Evolutionary conservation across 768 basidiomycete species (phyloP).

Genomic region (Amanita molliuscula): DNA sequence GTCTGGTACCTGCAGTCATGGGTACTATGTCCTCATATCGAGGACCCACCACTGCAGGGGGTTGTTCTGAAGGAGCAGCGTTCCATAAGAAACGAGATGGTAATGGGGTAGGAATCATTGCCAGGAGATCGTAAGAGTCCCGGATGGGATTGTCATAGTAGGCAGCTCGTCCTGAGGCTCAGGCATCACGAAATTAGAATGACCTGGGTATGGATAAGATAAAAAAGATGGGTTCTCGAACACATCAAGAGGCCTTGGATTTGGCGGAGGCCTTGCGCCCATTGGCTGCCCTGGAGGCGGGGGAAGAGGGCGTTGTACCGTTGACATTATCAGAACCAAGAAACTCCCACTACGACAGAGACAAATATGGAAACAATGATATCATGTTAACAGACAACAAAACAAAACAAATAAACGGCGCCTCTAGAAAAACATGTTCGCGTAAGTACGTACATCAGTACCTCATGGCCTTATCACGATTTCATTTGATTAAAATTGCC

Average conservation of each 20-base stretch:
- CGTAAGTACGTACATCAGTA: constrained; percentile 6
- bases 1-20: constrained; percentile 19
- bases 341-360: neutral
- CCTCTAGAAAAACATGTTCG: neutral
- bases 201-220: constrained; percentile 32
- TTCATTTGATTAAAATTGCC: neutral
- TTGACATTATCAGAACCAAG: neutral
- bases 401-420: neutral
- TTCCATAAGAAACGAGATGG: constrained; percentile 60
- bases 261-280: constrained; percentile 2
- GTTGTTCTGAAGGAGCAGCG: constrained; percentile 26
- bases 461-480: constrained; percentile 4
- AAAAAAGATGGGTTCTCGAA: constrained; percentile 26
- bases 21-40: constrained; percentile 51
- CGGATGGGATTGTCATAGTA: constrained; percentile 45
- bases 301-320: constrained; percentile 3
- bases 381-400: neutral
- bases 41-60: constrained; percentile 51
- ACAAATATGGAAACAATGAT: neutral
- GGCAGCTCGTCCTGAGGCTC: constrained; percentile 28
- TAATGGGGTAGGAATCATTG: constrained; percentile 65
- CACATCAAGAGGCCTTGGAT: constrained; percentile 16
- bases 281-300: neutral
- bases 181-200: constrained; percentile 22
- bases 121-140: constrained; percentile 75